Conservation (phyloP, 1,139 yeast species). For the Nakaseomyces bracarensis region DNA sequence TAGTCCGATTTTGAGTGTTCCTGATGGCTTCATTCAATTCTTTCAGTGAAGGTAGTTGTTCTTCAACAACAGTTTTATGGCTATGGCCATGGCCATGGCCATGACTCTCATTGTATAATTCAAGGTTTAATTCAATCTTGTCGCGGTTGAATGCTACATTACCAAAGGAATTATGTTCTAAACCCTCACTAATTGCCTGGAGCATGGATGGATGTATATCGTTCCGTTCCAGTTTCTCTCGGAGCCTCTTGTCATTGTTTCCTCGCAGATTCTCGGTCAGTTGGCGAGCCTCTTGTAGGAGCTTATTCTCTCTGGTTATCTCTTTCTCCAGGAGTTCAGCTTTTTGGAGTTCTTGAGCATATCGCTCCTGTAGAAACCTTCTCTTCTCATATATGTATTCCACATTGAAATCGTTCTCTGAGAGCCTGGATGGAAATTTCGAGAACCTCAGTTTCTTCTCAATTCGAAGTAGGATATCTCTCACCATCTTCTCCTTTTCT, state of each 20-base stretch:
- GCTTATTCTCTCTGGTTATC: constrained; percentile 17
- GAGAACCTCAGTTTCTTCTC: constrained; percentile 18
- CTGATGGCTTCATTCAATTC: not conserved
- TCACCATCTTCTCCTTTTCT: constrained; percentile 20
- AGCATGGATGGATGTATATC: constrained; percentile 23
- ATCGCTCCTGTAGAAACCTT: constrained; percentile 23
- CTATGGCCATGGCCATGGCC: too few relatives aligned
- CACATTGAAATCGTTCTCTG: constrained; percentile 24
- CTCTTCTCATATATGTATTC: constrained; percentile 29
- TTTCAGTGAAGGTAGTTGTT: not conserved
- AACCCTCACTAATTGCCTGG: constrained; percentile 1
- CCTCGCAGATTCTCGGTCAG: constrained; percentile 12
- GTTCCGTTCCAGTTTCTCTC: constrained; percentile 18
- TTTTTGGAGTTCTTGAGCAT: constrained; percentile 20
- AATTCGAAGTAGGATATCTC: constrained; percentile 21
- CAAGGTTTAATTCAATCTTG: constrained; percentile 11
- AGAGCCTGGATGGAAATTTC: constrained; percentile 23
- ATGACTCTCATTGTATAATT: too few relatives aligned
- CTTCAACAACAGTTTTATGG: too few relatives aligned
- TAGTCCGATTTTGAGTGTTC: not conserved
- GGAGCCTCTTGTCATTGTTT: constrained; percentile 15
- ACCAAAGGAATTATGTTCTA: not conserved
- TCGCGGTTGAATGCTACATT: constrained; percentile 6
- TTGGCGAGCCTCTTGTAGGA: constrained; percentile 17
- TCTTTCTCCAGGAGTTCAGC: constrained; percentile 23